Percentiles rank a stretch among this genome's conserved stretches.
Conservation (phyloP, 805 yeast species). For the Yarrowia divulgata region DNA sequence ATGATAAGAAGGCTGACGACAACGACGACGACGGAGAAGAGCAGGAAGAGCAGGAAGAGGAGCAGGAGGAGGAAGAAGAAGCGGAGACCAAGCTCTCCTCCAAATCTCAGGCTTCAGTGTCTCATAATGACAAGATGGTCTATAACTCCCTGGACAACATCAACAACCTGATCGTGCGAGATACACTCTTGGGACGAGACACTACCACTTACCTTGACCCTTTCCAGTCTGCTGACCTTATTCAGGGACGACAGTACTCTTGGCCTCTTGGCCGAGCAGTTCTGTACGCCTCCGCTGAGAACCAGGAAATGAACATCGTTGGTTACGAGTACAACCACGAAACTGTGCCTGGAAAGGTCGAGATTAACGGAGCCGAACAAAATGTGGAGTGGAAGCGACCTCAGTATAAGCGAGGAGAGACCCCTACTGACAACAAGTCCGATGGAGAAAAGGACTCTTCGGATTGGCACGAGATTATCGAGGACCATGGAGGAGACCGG, state of each 20-base stretch:
- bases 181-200: neutral
- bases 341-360: conserved; percentile 11
- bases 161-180: neutral
- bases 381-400: conserved; percentile 33
- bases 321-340: conserved; percentile 26
- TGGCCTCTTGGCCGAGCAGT: conserved; percentile 95
- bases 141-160: conserved; percentile 8
- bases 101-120: conserved; percentile 9
- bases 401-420: conserved; percentile 22
- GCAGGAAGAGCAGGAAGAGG: neutral
- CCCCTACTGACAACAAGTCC: neutral
- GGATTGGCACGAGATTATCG: conserved; percentile 36
- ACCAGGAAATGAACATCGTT: conserved; percentile 24
- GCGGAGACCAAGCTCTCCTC: neutral
- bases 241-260: conserved; percentile 84
- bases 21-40: no score
- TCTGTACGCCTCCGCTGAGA: conserved; percentile 78
- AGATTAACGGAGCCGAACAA: conserved; percentile 34
- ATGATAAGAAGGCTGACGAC: neutral
- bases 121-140: conserved; percentile 9
- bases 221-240: conserved; percentile 81
- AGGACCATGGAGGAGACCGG: conserved; percentile 28
- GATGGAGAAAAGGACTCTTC: neutral
- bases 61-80: neutral
- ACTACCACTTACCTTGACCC: conserved; percentile 50